These are phyloP conservation scores for Globisporangium iwayamae DNA, from an alignment of 352 stramenopile genomes.

Conservation along the genomic window DNA sequence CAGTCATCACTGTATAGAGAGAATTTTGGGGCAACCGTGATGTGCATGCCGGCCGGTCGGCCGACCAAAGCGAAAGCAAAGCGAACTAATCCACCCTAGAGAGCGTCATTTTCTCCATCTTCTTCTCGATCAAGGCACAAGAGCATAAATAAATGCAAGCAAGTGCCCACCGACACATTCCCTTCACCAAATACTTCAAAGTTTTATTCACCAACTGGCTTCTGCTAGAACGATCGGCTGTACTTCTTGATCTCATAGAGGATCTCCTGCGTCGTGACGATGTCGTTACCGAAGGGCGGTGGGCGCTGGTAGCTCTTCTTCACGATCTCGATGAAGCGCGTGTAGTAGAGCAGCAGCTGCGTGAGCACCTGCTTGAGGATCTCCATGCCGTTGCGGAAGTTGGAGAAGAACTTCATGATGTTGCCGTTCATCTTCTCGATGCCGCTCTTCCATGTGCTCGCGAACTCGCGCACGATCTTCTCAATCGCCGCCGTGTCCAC, in stretches of 20 bases:
- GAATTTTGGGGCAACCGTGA: not conserved
- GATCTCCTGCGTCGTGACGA: conserved; percentile 95
- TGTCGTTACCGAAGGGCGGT: conserved; percentile 89
- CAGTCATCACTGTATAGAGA: conserved; percentile 19
- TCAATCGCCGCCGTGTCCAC: conserved; percentile 91
- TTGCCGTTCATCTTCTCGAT: conserved; percentile 98
- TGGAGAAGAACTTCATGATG: conserved; percentile 97
- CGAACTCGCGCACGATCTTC: conserved; percentile 95
- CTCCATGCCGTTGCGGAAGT: conserved; percentile 98
- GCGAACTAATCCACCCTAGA: not conserved
- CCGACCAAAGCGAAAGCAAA: conserved; percentile 8
- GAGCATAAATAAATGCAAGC: not conserved
- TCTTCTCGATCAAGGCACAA: not conserved
- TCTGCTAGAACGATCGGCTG: conserved; percentile 86
- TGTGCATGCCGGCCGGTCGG: not conserved
- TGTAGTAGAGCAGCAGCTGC: conserved; percentile 98
- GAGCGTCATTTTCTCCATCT: not conserved
- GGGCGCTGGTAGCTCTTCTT: conserved; percentile 87
- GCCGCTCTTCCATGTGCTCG: conserved; percentile 91
- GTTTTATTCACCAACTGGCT: no score
- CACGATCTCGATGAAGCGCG: conserved; percentile 96
- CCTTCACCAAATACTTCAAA: not conserved
- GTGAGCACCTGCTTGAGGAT: conserved; percentile 99
- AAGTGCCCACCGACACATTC: not conserved
- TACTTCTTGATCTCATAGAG: conserved; percentile 99